These are phyloP conservation scores for Pyrus bretschneideri DNA, from an alignment of 306 rosid genomes.

Conservation along the genomic window DNA sequence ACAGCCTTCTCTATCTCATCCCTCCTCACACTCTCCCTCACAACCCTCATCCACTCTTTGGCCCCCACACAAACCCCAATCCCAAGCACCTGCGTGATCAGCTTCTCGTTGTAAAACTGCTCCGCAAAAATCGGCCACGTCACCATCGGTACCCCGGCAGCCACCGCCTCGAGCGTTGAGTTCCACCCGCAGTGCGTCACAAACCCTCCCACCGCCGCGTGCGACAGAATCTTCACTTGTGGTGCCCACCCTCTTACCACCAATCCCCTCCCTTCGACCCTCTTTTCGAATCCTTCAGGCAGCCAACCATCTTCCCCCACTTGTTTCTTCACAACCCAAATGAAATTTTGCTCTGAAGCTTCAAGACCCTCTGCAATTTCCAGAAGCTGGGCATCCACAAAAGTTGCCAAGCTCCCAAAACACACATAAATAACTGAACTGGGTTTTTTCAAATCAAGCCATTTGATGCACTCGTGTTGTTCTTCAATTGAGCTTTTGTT, in stretches of 20 bases:
- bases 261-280: constrained; percentile 24
- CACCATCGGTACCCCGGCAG: not conserved
- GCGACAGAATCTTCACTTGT: constrained; percentile 25
- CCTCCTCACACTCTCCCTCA: constrained; percentile 21
- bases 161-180: constrained; percentile 33
- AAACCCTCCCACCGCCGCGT: constrained; percentile 26
- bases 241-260: constrained; percentile 34
- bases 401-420: constrained; percentile 29
- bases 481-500: constrained; percentile 23
- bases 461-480: constrained; percentile 10
- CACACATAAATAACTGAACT: constrained; percentile 45
- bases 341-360: constrained; percentile 20
- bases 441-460: constrained; percentile 22
- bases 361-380: constrained; percentile 37
- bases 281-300: constrained; percentile 26
- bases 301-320: constrained; percentile 11
- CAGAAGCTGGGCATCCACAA: constrained; percentile 35
- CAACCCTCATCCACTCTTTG: not conserved
- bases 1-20: constrained; percentile 23
- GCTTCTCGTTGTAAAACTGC: constrained; percentile 35
- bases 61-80: constrained; percentile 30
- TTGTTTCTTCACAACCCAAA: constrained; percentile 27
- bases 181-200: constrained; percentile 52
- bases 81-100: constrained; percentile 18
- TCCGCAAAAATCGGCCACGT: constrained; percentile 31